A percentile compares a stretch with the other conserved stretches of the same genome.
phyloP scores from a whole-genome alignment of 768 basidiomycete species.

The Phaffia australis region DNA sequence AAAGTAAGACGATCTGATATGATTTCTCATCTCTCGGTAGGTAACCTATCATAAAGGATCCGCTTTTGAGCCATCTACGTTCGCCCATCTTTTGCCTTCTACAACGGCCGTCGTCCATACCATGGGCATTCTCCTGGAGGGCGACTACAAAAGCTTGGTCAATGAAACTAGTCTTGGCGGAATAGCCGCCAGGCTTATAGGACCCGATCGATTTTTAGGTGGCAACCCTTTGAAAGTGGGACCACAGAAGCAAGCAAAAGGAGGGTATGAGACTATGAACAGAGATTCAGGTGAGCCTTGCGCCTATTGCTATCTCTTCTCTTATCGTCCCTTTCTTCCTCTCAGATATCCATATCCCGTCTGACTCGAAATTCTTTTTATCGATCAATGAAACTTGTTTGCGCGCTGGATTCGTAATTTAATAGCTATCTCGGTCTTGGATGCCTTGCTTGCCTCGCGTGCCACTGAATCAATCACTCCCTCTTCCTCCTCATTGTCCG shows the following conservation, averaged over 20 bases:
- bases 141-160: constrained; percentile 67
- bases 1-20: too few relatives aligned
- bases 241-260: constrained; percentile 34
- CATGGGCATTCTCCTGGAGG: constrained; percentile 77
- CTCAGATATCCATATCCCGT: too few relatives aligned
- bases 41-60: constrained; percentile 80
- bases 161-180: constrained; percentile 25
- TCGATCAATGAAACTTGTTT: background rate
- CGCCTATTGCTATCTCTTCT: background rate
- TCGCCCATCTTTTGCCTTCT: constrained; percentile 54
- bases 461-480: background rate
- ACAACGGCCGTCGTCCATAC: constrained; percentile 82
- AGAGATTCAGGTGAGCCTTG: constrained; percentile 65
- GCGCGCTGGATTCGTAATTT: constrained; percentile 12
- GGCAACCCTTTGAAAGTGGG: constrained; percentile 50
- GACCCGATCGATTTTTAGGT: background rate
- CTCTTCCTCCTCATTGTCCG: constrained; percentile 1
- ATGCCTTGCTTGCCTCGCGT: constrained; percentile 48
- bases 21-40: constrained; percentile 39
- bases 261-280: constrained; percentile 66
- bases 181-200: background rate
- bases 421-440: constrained; percentile 57
- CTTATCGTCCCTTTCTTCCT: constrained; percentile 11
- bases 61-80: constrained; percentile 65
- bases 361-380: constrained; percentile 4